A percentile compares a stretch with the other conserved stretches of the same genome.
phyloP scores from a whole-genome alignment of 768 basidiomycete species.

The Chlorophyllum brunneum region DNA sequence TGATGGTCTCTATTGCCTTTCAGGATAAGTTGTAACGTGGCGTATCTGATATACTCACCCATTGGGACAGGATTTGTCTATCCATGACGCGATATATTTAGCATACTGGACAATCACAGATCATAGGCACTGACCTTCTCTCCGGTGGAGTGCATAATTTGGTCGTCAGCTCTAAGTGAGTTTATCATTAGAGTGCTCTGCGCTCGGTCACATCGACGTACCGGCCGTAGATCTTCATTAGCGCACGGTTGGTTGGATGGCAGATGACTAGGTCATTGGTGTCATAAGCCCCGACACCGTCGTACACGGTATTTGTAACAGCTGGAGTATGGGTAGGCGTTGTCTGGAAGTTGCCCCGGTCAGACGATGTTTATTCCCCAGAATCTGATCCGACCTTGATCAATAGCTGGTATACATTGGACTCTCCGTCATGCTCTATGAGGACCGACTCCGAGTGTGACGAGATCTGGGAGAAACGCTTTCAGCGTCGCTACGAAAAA shows the following conservation, averaged over 20 bases:
- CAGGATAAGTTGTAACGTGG: background rate
- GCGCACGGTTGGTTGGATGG: constrained; percentile 35
- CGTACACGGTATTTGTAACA: constrained; percentile 28
- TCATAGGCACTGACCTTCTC: constrained; percentile 25
- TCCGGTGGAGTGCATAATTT: constrained; percentile 34
- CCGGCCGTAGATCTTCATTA: constrained; percentile 37
- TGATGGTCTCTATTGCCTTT: constrained; percentile 20
- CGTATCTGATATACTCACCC: background rate
- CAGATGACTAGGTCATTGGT: constrained; percentile 36
- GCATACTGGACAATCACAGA: background rate
- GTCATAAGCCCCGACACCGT: constrained; percentile 28
- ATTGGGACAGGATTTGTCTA: constrained; percentile 13
- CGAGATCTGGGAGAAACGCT: background rate
- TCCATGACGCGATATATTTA: background rate
- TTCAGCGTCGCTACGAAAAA: background rate
- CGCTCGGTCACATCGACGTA: constrained; percentile 16
- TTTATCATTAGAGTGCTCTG: constrained; percentile 32
- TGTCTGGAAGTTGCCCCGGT: constrained; percentile 1
- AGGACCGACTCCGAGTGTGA: constrained; percentile 7
- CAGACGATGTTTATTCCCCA: background rate
- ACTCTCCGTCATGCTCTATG: constrained; percentile 3
- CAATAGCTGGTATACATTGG: constrained; percentile 1
- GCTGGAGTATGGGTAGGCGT: constrained; percentile 10
- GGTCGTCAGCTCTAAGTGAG: constrained; percentile 34
- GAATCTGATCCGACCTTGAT: background rate